Base-by-base conservation (phyloP, 805 yeast genomes). In the Sugiyamaella qingdaonensis region DNA sequence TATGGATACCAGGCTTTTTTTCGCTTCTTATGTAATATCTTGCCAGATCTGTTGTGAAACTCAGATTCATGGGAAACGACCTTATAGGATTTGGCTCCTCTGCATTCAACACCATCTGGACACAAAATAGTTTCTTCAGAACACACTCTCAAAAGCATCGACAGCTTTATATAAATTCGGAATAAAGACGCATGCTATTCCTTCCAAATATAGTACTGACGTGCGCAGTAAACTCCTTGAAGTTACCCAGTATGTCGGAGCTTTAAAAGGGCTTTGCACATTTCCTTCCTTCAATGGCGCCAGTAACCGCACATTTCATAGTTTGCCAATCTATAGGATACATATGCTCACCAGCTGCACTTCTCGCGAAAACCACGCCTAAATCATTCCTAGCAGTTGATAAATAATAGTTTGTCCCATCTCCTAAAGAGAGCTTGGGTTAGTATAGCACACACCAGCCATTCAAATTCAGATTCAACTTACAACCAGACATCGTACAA, bases 271-370 rank as follows among this genome's bases (percentile, higher is more conserved):
- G 96, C 66, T 88, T 90, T 2, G 99, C 99, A 71, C 96, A 88
- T 68, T 94, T 94, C 54, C 99, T 78, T 60, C 75, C 74, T 62
- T 90, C 97, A 10, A 81, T 69, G 9, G 77, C 78, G 1, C 97
- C 97, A 1, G 91, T 81, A 24, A 69, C 73, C 1, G 89, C 84
- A 57, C 87, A 82, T 32, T 85, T 77, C 98, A 95, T 94, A 10
- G 89, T 86, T 70, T 89, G 91, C 97, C 98, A 94, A 69, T 94
- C 98, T 42, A 89, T 70, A 1, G 99, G 95, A 61, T 84, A 85
- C 88, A 94, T 81, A 52, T 82, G 70, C 35, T 80, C 82, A 1
- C 96, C 96, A 2, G 82, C 82, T 14, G 84, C 85, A 18, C 68
- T 78, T 56, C 78, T 81, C 4, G 98, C 97, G 68, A 91, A 87